Base-by-base conservation (phyloP, 2,329 filamentous ascomycete species). In the Talaromyces amestolkiae region DNA sequence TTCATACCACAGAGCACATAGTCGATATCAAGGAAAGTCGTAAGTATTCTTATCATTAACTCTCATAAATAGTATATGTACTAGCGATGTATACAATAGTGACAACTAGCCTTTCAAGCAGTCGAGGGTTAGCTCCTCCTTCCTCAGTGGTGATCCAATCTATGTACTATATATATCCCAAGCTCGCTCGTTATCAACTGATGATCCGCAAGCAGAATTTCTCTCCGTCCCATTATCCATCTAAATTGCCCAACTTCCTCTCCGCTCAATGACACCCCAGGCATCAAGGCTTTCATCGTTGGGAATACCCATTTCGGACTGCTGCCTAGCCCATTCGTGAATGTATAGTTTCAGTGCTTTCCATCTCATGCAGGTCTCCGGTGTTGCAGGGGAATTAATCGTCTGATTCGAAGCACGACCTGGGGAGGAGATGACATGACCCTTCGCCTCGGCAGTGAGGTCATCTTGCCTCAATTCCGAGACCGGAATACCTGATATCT, bases 241-340 rank as follows among this genome's bases (percentile, higher is more conserved):
- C 51, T 68, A 91, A 65, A 90, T 85, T 49, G 89, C 90, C 90
- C 90, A 93, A 71, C 89, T 92, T 64, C 90, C 90, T 65, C 70
- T 74, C 61, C 77, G 72, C 66, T 78, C 77, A 17, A 73, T 81
- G 58, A 91, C 86, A 13, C 90, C 90, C 90, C 90, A 92, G 4
- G 86, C 85, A 68, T 86, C 78, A 3, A 85, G 82, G 63, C 83
- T 83, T 27, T 72, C 70, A 68, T 86, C 82, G 65, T 82, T 81
- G 70, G 87, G 24, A 41, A 56, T 78, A 4, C 72, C 83, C 76
- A 95, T 87, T 68, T 87, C 85, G 5, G 93, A 92, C 75, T 96
- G 91, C 77, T 97, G 93, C 65, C 90, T 84, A 27, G 91, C 93
- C 94, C 94, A 98, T 76, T 97, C 93, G 43, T 85, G 84, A 45